These are phyloP conservation scores for Colletotrichum sp. DNA, from an alignment of 2,329 filamentous ascomycete species.

Conservation along the genomic window DNA sequence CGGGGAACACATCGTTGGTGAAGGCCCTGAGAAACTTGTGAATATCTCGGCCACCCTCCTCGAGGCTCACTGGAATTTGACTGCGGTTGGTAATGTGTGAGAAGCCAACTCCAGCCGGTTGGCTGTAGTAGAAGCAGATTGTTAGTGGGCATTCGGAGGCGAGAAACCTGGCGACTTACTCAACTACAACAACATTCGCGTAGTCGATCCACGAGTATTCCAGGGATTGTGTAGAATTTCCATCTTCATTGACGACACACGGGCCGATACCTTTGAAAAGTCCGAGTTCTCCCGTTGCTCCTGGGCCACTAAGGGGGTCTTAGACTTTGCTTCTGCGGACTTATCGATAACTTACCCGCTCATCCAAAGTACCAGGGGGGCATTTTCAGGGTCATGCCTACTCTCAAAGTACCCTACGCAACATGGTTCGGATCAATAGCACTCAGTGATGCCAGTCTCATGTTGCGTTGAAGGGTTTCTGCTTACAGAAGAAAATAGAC, in stretches of 20 bases:
- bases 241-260: not conserved
- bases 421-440: not conserved
- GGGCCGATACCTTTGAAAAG: not conserved
- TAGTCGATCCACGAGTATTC: not conserved
- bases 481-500: not conserved
- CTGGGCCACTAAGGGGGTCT: not conserved
- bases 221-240: not conserved
- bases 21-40: not conserved
- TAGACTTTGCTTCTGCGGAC: not conserved
- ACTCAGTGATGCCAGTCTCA: not conserved
- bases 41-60: not conserved
- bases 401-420: not conserved
- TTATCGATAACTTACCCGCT: not conserved
- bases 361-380: not conserved
- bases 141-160: fast-evolving
- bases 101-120: not conserved
- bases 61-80: not conserved
- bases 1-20: not conserved
- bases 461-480: not conserved
- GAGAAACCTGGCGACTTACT: not conserved
- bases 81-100: not conserved
- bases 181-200: not conserved
- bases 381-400: not conserved
- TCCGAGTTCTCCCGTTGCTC: not conserved
- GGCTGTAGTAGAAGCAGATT: fast-evolving